These are phyloP conservation scores for Solanum aculeatissimum DNA, from an alignment of 305 asterid genomes.

Conservation along the genomic window DNA sequence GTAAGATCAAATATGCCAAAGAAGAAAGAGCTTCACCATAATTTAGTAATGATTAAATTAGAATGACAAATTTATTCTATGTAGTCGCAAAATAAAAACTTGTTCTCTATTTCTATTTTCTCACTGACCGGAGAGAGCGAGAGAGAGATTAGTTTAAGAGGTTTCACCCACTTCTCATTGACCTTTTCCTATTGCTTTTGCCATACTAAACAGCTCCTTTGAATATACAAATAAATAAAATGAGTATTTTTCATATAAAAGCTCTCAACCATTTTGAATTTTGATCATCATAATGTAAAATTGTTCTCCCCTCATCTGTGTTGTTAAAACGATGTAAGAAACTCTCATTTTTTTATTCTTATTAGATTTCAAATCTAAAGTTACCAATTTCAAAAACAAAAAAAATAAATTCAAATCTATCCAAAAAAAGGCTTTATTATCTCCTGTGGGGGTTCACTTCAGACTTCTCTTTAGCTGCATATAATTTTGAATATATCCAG, in stretches of 20 bases:
- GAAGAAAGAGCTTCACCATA: not conserved
- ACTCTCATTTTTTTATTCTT: not conserved
- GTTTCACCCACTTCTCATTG: not conserved
- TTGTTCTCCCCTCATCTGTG: not conserved
- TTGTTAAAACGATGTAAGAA: not conserved
- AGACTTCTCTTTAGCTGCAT: not conserved
- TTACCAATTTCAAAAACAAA: too few relatives aligned
- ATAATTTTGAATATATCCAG: not conserved
- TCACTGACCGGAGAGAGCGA: not conserved
- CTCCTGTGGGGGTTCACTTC: not conserved
- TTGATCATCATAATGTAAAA: not conserved
- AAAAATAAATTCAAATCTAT: not conserved
- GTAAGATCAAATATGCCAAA: not conserved
- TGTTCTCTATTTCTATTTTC: not conserved
- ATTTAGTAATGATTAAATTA: not conserved
- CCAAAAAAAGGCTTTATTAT: too few relatives aligned
- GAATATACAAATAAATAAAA: not conserved
- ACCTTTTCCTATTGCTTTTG: not conserved
- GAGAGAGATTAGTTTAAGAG: not conserved
- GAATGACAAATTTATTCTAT: not conserved
- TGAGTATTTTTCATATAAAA: not conserved
- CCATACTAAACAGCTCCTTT: not conserved
- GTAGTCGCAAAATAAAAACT: not conserved
- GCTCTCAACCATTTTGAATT: not conserved
- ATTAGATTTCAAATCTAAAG: not conserved